Base-by-base conservation (phyloP, 2,329 filamentous ascomycete genomes). In the Colletotrichum higginsianum region DNA sequence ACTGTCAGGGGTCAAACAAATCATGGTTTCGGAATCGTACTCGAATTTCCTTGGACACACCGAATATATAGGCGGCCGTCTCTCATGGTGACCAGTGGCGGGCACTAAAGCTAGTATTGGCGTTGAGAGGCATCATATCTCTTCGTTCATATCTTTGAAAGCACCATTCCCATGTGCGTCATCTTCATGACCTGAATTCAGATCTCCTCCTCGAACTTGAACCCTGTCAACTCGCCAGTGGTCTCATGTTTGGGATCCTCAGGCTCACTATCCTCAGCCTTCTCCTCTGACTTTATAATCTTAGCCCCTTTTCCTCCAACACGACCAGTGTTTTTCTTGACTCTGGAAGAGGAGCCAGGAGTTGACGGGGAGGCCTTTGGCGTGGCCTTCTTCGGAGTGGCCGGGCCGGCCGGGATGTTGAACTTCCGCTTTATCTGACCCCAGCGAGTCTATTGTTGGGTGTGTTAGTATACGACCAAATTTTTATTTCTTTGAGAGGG, bases 401-500 rank as follows among this genome's bases (percentile, higher is more conserved):
- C 6, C 74, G 75, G 49, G 50, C 15, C 3, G 71, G 30, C 49
- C 11, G 72, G 46, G 42, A 56, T 23, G 7, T 60, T 66, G 12
- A 42, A 23, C 13, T 67, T 50, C 16, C 71, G 65, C 2, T 74
- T 72, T 71, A 88, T 83, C 71, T 88, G 86, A 4, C 84, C 82
- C 67, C 85, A 89, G 56, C 87, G 85, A 49, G 83, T 82, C 81
- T 85, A 67, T 49, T 44, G 0, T 5, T 5, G 4, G 35, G 15
- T 38, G 15, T 13, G 2, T 57, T 46, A 46, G 21, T 2, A 23
- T 26, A 30, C 65, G 11, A 35, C 3, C 16, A 18, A 18, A 42
- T 1, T 4, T 40, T 11, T 26, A 23, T 18, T 11, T 40, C 30
- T 9, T 15, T 50, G 18, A 46, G 30, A 61, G 3, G 53, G 35